phyloP scores from a whole-genome alignment of 306 rosid genomes.

The Elaeagnus macrophylla region DNA sequence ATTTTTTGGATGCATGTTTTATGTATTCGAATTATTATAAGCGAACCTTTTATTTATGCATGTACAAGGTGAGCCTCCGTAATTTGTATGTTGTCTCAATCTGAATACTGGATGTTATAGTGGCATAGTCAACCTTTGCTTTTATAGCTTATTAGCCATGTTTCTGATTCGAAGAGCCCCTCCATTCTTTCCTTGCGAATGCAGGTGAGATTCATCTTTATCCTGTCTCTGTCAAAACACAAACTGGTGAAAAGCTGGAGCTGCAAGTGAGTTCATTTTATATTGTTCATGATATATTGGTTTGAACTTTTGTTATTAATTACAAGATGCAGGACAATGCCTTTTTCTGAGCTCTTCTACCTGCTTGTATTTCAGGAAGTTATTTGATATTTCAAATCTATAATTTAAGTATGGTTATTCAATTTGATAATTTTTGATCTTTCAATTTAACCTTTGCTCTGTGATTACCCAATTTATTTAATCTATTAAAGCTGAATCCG shows the following conservation, averaged over 20 bases:
- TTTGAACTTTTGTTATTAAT: constrained; percentile 1
- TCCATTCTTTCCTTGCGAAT: constrained; percentile 15
- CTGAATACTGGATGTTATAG: too few species aligned
- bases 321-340: constrained; percentile 1
- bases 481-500: constrained; percentile 71
- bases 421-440: not conserved
- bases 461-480: constrained; percentile 19
- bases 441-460: constrained; percentile 2
- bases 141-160: not conserved
- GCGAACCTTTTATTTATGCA: too few species aligned
- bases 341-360: constrained; percentile 2
- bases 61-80: too few species aligned
- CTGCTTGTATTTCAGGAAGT: not conserved
- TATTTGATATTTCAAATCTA: not conserved
- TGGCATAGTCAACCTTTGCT: too few species aligned
- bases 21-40: too few species aligned
- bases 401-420: not conserved
- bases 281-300: constrained; percentile 10
- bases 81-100: too few species aligned
- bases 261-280: constrained; percentile 60
- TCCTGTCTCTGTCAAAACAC: constrained; percentile 81
- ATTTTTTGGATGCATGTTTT: too few species aligned
- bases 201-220: constrained; percentile 94
- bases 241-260: constrained; percentile 88
- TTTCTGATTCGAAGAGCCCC: not conserved